These are phyloP conservation scores for Protomyces macrosporus DNA, from an alignment of 1,139 yeast genomes.

Conservation along the genomic window DNA sequence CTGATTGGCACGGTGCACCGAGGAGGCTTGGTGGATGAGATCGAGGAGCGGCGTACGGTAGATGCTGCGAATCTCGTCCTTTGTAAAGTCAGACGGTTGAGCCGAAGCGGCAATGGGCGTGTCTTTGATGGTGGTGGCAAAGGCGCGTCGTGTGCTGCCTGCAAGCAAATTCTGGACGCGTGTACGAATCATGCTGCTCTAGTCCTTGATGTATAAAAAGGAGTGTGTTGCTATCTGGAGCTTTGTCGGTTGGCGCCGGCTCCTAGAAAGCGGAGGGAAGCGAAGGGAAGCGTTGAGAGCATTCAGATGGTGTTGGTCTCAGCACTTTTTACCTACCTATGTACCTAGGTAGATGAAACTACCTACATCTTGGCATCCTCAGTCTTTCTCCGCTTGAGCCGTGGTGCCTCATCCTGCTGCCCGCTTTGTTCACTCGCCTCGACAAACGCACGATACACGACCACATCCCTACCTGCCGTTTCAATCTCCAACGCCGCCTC, in stretches of 20 bases:
- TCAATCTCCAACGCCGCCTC: slow-evolving; percentile 8
- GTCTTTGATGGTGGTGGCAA: not conserved
- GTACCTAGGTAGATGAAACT: too few relatives aligned
- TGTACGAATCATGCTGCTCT: not conserved
- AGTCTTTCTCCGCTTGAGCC: not conserved
- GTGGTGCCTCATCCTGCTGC: not conserved
- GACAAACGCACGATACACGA: slow-evolving; percentile 18
- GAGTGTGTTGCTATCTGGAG: too few relatives aligned
- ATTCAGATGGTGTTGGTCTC: too few relatives aligned
- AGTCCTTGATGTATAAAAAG: too few relatives aligned
- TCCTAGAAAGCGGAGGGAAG: too few relatives aligned
- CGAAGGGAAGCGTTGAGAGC: too few relatives aligned
- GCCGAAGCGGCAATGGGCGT: not conserved
- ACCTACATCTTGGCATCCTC: slow-evolving; percentile 1
- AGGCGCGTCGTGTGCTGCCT: not conserved
- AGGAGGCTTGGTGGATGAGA: slow-evolving; percentile 52
- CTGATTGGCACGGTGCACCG: slow-evolving; percentile 60
- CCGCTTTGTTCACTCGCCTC: not conserved
- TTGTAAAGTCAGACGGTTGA: slow-evolving; percentile 48
- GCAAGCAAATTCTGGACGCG: not conserved
- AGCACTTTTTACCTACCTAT: too few relatives aligned
- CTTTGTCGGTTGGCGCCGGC: too few relatives aligned
- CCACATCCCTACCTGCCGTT: slow-evolving; percentile 5
- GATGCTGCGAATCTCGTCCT: slow-evolving; percentile 53
- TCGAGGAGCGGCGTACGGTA: slow-evolving; percentile 61